These are phyloP conservation scores for Biscogniauxia mediterranea DNA, from an alignment of 2,329 filamentous ascomycete genomes.

Conservation along the genomic window DNA sequence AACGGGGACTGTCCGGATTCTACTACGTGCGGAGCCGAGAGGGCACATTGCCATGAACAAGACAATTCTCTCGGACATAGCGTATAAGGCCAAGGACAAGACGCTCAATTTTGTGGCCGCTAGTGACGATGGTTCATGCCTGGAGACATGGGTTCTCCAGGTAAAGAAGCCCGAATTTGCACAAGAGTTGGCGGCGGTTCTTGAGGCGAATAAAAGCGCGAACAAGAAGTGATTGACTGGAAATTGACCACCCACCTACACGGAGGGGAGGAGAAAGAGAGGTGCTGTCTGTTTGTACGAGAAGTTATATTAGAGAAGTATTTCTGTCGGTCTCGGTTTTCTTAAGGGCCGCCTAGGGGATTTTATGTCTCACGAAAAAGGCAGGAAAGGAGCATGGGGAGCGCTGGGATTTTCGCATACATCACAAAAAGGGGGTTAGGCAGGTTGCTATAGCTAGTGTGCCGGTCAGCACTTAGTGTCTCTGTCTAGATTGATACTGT, in stretches of 20 bases:
- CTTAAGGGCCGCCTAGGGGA: neutral
- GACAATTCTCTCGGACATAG: slow-evolving; percentile 56
- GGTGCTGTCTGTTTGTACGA: neutral
- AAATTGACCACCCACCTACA: too few species aligned
- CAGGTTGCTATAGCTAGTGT: neutral
- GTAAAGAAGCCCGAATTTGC: slow-evolving; percentile 59
- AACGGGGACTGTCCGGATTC: slow-evolving; percentile 63
- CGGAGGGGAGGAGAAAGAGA: too few species aligned
- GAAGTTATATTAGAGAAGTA: neutral
- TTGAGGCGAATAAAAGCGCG: slow-evolving; percentile 55
- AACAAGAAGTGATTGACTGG: slow-evolving; percentile 47
- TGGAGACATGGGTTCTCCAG: slow-evolving; percentile 71
- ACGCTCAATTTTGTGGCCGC: slow-evolving; percentile 59
- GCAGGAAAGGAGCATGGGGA: neutral
- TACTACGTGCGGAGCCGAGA: slow-evolving; percentile 72
- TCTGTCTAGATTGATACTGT: neutral
- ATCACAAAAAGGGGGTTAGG: neutral
- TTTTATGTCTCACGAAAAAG: neutral
- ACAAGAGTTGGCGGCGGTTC: slow-evolving; percentile 47
- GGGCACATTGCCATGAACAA: slow-evolving; percentile 75
- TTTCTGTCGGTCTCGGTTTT: neutral
- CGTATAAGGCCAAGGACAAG: slow-evolving; percentile 62
- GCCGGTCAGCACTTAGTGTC: neutral
- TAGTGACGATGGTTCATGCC: slow-evolving; percentile 54
- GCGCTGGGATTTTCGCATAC: neutral